These are phyloP conservation scores for Suhomyces wounanorum DNA, from an alignment of 1,139 yeast genomes.

Conservation along the genomic window DNA sequence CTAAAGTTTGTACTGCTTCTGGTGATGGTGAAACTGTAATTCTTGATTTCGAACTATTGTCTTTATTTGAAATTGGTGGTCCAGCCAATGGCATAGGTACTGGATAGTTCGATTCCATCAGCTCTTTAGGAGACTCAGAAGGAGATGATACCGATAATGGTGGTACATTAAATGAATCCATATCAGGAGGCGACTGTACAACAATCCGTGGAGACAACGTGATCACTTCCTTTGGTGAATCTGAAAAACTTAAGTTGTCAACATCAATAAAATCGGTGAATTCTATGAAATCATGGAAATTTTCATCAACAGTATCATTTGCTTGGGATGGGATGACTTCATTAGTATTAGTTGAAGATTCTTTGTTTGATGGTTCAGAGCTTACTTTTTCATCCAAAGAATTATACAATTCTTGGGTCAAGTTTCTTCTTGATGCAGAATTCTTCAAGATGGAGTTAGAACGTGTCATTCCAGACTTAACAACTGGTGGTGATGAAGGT, in stretches of 20 bases:
- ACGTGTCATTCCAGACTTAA: constrained; percentile 32
- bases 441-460: constrained; percentile 57
- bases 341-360: neutral
- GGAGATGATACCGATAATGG: constrained; percentile 9
- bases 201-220: constrained; percentile 2
- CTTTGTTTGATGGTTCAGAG: neutral
- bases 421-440: constrained; percentile 20
- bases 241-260: constrained; percentile 42
- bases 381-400: constrained; percentile 14
- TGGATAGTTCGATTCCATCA: constrained; percentile 8
- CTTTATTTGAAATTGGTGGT: constrained; percentile 7
- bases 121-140: constrained; percentile 8
- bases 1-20: neutral
- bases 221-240: constrained; percentile 15
- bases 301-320: constrained; percentile 30
- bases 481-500: constrained; percentile 14
- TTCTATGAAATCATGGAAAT: constrained; percentile 41
- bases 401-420: constrained; percentile 15
- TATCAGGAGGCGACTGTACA: constrained; percentile 5
- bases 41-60: neutral
- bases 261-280: constrained; percentile 68
- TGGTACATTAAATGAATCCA: constrained; percentile 3
- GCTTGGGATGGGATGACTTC: neutral
- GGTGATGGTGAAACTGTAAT: constrained; percentile 9
- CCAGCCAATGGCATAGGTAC: constrained; percentile 11